Evolutionary conservation across 768 basidiomycete species (phyloP).

Genomic region (Lactarius akahatsu): DNA sequence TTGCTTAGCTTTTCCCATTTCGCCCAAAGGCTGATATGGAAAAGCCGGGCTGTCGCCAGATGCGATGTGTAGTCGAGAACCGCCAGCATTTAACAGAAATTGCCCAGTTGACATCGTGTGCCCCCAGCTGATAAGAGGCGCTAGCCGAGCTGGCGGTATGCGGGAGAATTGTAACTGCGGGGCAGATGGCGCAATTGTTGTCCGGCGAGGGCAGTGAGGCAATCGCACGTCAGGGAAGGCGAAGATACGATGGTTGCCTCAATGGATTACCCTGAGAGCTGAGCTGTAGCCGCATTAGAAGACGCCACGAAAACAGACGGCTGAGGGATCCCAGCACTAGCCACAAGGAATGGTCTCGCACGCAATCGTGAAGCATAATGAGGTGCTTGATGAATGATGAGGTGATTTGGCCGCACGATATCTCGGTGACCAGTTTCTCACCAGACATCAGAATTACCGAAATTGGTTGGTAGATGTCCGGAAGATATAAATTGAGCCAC

Average conservation of each 20-base stretch:
- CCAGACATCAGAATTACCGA: background rate
- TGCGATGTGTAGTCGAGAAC: background rate
- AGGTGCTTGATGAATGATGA: background rate
- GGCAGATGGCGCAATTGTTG: background rate
- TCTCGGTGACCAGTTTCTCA: background rate
- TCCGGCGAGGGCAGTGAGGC: background rate
- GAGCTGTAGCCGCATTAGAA: background rate
- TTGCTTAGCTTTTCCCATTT: background rate
- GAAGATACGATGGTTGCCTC: background rate
- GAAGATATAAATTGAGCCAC: too few relatives aligned
- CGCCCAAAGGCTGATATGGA: background rate
- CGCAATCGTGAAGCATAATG: conserved; percentile 6
- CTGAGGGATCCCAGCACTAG: background rate
- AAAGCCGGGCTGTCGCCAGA: background rate
- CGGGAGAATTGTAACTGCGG: background rate
- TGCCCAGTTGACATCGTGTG: background rate
- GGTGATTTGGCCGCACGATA: background rate
- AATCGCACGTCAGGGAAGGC: conserved; percentile 1
- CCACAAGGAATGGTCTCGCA: background rate
- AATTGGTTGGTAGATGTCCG: background rate
- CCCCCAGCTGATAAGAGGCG: background rate
- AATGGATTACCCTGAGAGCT: background rate
- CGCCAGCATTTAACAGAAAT: background rate
- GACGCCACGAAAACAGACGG: background rate
- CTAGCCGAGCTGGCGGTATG: background rate